Evolutionary conservation across 306 rosid genomes (phyloP), one percentile per base, ranked within the genome.

Genomic region (Begonia fuchsioides): DNA sequence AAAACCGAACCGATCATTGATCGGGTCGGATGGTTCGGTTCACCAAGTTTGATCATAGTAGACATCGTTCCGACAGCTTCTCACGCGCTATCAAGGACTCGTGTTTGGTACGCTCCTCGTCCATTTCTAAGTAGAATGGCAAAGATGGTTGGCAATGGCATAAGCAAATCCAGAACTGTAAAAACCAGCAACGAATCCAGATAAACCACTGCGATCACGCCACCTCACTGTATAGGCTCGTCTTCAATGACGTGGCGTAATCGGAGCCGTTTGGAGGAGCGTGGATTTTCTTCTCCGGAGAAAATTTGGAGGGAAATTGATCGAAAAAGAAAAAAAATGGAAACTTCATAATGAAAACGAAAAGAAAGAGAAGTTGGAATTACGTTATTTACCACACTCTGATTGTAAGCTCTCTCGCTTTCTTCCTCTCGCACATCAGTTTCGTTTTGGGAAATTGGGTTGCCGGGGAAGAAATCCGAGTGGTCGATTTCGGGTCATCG

Each of bases 131-230:
- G 38, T 12, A 54, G 18, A 14, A 38, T 43, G 41, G 16, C 35
- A 16, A 26, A 26, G 8, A 26, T 2, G 35, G 35, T 6, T 19
- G 26, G 26, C n/a, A n/a, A 3, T 20, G 32, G 32, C 32, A 1
- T 26, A 3, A 17, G 20, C 39, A 39, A 14, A 32, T 53, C 11
- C 13, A 10, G 17, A 43, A 43, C 78, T 57, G 79, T 56, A 64
- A 50, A 66, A 71, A 71, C 76, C 8, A 61, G 59, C 65, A 49
- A 43, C 55, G 67, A 53, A 57, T 55, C 67, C 17, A 15, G 20
- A 38, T 49, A 52, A 3, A n/a, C 59, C 59, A 15, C 15, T 50
- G 2, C 0, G 69, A 64, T 72, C 9, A 7, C 44, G 74, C 79
- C 94, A 76, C 82, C 74, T 73, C 64, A 6, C 2, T 47, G 39